Conservation (phyloP, 2,329 filamentous ascomycete species). For the Penicillium psychrosexuale region DNA sequence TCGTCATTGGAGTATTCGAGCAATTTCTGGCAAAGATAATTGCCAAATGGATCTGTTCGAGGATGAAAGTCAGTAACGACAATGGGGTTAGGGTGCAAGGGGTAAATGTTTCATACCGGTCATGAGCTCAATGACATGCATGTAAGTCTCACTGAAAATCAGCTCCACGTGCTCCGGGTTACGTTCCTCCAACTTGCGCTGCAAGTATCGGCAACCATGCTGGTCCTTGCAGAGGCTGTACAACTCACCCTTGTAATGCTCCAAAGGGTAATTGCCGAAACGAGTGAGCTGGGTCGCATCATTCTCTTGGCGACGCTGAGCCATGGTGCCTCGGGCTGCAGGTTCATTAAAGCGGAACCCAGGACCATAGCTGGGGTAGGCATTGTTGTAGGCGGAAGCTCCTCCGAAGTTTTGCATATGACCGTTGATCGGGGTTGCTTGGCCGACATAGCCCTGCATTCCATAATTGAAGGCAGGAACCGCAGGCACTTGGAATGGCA, state of each 20-base stretch:
- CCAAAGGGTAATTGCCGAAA: constrained; percentile 78
- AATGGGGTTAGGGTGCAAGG: background rate
- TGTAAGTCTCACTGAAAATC: constrained; percentile 91
- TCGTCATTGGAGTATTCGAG: constrained; percentile 93
- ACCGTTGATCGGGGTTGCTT: constrained; percentile 36
- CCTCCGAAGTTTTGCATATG: constrained; percentile 42
- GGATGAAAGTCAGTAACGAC: constrained; percentile 21
- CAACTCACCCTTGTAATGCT: constrained; percentile 77
- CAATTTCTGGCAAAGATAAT: constrained; percentile 98
- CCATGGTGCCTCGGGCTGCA: constrained; percentile 71
- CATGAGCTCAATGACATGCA: constrained; percentile 96
- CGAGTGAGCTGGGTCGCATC: constrained; percentile 64
- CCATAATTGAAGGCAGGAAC: constrained; percentile 50
- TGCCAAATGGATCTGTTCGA: constrained; percentile 80
- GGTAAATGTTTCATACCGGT: constrained; percentile 54
- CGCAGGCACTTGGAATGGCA: constrained; percentile 33
- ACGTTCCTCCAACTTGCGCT: constrained; percentile 94
- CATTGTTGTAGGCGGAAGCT: constrained; percentile 53
- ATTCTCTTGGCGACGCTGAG: constrained; percentile 54
- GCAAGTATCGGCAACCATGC: constrained; percentile 92
- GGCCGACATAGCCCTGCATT: constrained; percentile 55
- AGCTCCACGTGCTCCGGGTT: constrained; percentile 78
- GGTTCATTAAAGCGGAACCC: constrained; percentile 65
- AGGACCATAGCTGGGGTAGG: constrained; percentile 47
- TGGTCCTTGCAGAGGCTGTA: constrained; percentile 95